Evolutionary conservation across 163 green algal species (phyloP), one percentile per base, ranked within the genome.

Genomic region (Chlorella variabilis): DNA sequence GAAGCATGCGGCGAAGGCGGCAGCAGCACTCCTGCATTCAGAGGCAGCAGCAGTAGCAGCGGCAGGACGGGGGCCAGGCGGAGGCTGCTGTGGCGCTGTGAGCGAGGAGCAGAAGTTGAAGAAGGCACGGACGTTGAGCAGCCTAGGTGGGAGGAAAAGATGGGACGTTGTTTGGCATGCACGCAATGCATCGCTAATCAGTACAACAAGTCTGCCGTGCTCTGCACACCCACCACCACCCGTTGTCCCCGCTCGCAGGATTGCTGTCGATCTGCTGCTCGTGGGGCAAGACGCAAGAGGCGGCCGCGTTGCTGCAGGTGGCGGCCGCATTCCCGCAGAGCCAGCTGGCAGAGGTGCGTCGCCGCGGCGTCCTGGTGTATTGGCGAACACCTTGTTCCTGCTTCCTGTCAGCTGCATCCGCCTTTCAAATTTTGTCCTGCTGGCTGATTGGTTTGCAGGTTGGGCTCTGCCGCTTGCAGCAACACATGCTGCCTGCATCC

Each of bases 211-310:
- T n/a, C n/a, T n/a, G n/a, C n/a, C n/a, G n/a, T n/a, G n/a, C n/a
- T n/a, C n/a, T n/a, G n/a, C n/a, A n/a, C n/a, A n/a, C 45, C 11
- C 45, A 54, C 11, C 45, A 23, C 11, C 45, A 54, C 11, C 45
- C 45, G 45, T 54, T 11, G 45, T 15, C 45, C 45, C 45, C 11
- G 45, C 45, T 45, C 20, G 39, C 73, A 76, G 84, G 84, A 20
- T 36, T 84, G 58, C 8, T 38, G 11, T 59, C 69, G 33, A 71
- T 93, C 42, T 81, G 89, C 54, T 87, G 87, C 78, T 85, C 87
- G 31, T 93, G 89, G 89, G 89, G 89, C 39, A 89, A 66, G n/a
- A 78, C 78, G 5, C 88, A 92, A 71, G 90, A 93, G 76, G 71
- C 81, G 31, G 71, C 84, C 4, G 70, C 86, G 5, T 71, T 91